These are phyloP conservation scores for Melampsora larici-populina DNA, from an alignment of 1,284 basidiomycete species.

Conservation along the genomic window DNA sequence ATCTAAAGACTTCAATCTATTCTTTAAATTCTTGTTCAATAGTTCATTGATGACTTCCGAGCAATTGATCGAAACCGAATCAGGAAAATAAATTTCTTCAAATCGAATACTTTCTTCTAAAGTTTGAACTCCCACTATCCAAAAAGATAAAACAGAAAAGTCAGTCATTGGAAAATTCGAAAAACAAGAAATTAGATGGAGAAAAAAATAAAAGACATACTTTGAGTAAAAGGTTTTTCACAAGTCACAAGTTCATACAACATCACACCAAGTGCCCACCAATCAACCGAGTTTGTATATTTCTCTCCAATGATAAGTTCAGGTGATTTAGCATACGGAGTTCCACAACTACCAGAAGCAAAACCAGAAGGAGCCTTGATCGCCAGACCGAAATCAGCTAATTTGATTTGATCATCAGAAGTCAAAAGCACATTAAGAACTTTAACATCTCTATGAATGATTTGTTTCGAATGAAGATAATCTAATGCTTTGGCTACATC, in stretches of 20 bases:
- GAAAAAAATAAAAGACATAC: too few relatives aligned
- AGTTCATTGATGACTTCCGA: too few relatives aligned
- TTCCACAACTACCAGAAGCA: background rate
- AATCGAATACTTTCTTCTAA: too few relatives aligned
- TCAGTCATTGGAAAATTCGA: too few relatives aligned
- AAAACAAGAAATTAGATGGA: too few relatives aligned
- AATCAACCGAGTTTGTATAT: constrained; percentile 13
- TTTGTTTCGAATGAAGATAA: constrained; percentile 88
- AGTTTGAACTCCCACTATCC: too few relatives aligned
- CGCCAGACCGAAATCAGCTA: constrained; percentile 22
- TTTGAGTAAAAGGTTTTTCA: too few relatives aligned
- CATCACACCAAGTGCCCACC: constrained; percentile 33
- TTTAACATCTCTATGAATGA: constrained; percentile 98
- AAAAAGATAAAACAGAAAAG: too few relatives aligned
- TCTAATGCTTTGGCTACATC: constrained; percentile 88
- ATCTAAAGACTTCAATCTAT: too few relatives aligned
- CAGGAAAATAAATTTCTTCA: too few relatives aligned
- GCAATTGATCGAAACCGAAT: too few relatives aligned
- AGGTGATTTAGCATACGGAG: constrained; percentile 25
- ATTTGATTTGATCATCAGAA: background rate
- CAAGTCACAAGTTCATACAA: background rate
- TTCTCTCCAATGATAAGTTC: background rate
- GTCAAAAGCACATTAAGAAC: constrained; percentile 80
- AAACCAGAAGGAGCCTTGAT: background rate
- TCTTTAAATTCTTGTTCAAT: too few relatives aligned